Evolutionary conservation across 2,329 filamentous ascomycete species (phyloP), one percentile per base, ranked within the genome.

Genomic region (Stagonosporopsis chrysanthemi): DNA sequence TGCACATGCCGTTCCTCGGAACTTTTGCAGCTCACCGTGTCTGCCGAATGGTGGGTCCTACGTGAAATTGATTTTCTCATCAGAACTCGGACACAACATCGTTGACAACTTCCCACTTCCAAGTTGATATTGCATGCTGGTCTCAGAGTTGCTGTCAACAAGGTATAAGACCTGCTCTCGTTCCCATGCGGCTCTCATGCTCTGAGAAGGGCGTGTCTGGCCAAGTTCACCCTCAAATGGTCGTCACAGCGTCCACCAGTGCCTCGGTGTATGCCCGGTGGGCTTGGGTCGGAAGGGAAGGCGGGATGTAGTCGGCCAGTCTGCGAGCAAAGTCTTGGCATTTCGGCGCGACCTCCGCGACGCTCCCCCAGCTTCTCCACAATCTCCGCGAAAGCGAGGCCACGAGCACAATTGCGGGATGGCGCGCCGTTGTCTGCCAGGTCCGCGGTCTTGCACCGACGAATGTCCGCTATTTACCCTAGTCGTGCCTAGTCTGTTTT

Each of bases 351-450:
- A 38, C 6, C 54, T 49, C 54, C 54, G 48, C 39, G 54, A 48
- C 11, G 31, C 43, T 57, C 38, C 53, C 47, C 53, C 47, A 52
- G 42, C 22, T 57, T 57, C 54, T 57, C 48, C 54, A 57, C 48
- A 57, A 48, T 49, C 54, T 52, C 54, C 48, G 48, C 54, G 43
- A 57, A 57, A 57, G 31, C 43, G 39, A 42, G 15, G 48, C 52
- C 24, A 29, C 23, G 36, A 39, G 38, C 43, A 38, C 51, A 11
- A 54, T 43, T 47, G 29, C 12, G 43, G 51, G 24, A 48, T 44
- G 54, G 54, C 48, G 39, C 48, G 39, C 43, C 48, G 48, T 52
- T 57, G 48, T 38, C 19, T 43, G 39, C 44, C 15, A 52, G 43
- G 38, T 15, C 48, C 43, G 48, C 44, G 26, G 31, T 42, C 39